Percentiles rank a stretch among this genome's conserved stretches.
phyloP scores from a whole-genome alignment of 257 asterid genomes.

The Nemophila menziesii region DNA sequence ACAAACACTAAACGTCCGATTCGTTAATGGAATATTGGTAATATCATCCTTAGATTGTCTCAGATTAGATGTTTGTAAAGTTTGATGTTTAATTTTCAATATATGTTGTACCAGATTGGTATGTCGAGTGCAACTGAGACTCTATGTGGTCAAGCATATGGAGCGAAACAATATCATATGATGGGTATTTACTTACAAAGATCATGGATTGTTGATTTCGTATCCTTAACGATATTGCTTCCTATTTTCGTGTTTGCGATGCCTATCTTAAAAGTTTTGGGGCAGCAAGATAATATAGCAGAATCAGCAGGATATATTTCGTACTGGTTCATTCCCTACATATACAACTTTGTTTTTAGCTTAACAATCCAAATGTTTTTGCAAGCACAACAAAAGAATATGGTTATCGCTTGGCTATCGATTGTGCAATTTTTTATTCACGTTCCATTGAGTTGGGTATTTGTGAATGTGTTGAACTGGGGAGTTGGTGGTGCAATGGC shows the following conservation, averaged over 20 bases:
- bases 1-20: constrained; percentile 60
- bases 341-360: constrained; percentile 35
- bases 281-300: constrained; percentile 37
- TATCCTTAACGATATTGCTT: constrained; percentile 42
- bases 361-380: constrained; percentile 75
- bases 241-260: constrained; percentile 58
- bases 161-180: constrained; percentile 88
- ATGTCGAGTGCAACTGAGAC: constrained; percentile 98
- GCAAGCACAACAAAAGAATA: constrained; percentile 87
- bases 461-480: constrained; percentile 37
- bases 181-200: constrained; percentile 89
- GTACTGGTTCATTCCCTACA: constrained; percentile 53
- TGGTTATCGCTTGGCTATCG: constrained; percentile 58
- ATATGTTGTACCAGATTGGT: constrained; percentile 44
- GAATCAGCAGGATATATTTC: constrained; percentile 58
- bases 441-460: constrained; percentile 58
- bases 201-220: constrained; percentile 78
- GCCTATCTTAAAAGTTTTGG: constrained; percentile 54
- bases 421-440: constrained; percentile 41
- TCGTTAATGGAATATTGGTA: constrained; percentile 66
- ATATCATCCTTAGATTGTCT: too few relatives aligned
- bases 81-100: background rate
- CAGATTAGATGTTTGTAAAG: background rate
- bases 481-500: constrained; percentile 77
- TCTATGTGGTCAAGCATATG: constrained; percentile 87